phyloP scores from a whole-genome alignment of 257 asterid genomes.

The Rauvolfia tetraphylla region DNA sequence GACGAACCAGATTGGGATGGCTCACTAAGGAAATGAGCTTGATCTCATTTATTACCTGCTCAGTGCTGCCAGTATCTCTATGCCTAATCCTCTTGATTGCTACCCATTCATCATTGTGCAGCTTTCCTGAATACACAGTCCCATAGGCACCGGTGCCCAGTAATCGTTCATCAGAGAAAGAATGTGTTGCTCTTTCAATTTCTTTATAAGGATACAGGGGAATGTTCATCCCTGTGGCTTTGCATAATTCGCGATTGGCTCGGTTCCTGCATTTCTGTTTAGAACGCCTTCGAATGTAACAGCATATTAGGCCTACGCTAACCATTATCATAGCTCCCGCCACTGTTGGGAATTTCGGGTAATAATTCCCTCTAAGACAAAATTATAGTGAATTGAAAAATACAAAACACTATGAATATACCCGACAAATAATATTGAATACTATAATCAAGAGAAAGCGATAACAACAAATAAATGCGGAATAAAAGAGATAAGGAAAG shows the following conservation, averaged over 20 bases:
- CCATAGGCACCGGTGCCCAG: slow-evolving; percentile 84
- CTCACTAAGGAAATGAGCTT: slow-evolving; percentile 65
- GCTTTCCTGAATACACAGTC: slow-evolving; percentile 64
- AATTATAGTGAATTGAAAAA: too few relatives aligned
- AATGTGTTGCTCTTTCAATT: slow-evolving; percentile 66
- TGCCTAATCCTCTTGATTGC: slow-evolving; percentile 62
- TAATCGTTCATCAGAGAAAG: slow-evolving; percentile 58
- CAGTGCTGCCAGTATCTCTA: slow-evolving; percentile 42
- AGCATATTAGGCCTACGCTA: slow-evolving; percentile 43
- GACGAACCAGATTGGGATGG: slow-evolving; percentile 77
- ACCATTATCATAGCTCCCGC: slow-evolving; percentile 68
- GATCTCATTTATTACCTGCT: slow-evolving; percentile 75
- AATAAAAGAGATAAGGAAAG: too few relatives aligned
- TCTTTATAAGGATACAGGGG: slow-evolving; percentile 59
- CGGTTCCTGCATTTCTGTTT: slow-evolving; percentile 36
- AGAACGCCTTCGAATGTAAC: slow-evolving; percentile 46
- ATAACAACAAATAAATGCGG: too few relatives aligned
- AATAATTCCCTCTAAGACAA: too few relatives aligned
- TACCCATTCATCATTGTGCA: slow-evolving; percentile 58
- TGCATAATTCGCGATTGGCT: slow-evolving; percentile 36
- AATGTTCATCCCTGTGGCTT: slow-evolving; percentile 62
- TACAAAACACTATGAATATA: too few relatives aligned
- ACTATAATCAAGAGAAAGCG: too few relatives aligned
- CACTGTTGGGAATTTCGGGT: too few relatives aligned
- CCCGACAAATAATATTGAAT: too few relatives aligned